Conservation (phyloP, 768 basidiomycete species). For the Phanerochaete sordida region DNA sequence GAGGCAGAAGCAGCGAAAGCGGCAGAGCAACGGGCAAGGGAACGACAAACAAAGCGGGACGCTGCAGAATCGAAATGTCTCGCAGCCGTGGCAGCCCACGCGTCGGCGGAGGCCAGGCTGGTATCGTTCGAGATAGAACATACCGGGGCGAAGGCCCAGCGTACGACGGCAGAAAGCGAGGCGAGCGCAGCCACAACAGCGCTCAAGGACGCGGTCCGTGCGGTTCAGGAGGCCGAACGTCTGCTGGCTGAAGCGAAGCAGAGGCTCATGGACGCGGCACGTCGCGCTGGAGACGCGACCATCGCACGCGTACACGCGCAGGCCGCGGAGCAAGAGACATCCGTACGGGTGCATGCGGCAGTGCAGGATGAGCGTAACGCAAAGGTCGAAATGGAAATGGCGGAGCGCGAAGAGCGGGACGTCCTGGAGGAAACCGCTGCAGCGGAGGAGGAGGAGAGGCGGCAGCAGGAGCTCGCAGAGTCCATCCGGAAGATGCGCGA, state of each 20-base stretch:
- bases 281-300: not conserved
- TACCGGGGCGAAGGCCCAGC: too few relatives aligned
- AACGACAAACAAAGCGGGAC: not conserved
- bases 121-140: not conserved
- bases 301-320: not conserved
- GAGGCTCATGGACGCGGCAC: not conserved
- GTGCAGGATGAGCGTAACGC: not conserved
- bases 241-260: not conserved
- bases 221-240: not conserved
- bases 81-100: not conserved
- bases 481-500: too few relatives aligned
- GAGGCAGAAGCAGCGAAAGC: not conserved
- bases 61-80: not conserved
- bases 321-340: not conserved
- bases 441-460: not conserved
- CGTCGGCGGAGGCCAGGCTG: not conserved
- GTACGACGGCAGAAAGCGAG: not conserved
- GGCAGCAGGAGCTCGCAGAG: not conserved
- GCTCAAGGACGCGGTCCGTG: not conserved
- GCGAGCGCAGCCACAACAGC: not conserved
- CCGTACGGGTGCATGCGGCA: not conserved
- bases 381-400: not conserved
- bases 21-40: not conserved
- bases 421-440: not conserved
- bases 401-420: not conserved